Conservation (phyloP, 2,329 filamentous ascomycete genomes). For the Fusarium algeriense region DNA sequence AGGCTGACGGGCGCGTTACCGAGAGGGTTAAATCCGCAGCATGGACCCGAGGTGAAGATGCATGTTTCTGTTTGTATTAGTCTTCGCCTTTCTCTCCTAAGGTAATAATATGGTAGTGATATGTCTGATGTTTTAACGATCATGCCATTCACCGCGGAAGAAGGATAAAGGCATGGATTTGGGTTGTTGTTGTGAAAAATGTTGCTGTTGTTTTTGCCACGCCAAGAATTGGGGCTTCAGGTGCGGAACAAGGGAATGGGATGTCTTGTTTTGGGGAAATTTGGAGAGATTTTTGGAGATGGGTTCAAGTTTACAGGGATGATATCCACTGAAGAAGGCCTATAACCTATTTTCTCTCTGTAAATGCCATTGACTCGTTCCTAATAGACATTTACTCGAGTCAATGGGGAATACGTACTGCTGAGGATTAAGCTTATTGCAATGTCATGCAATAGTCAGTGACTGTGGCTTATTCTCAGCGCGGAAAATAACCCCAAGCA, state of each 20-base stretch:
- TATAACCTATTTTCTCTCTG: not conserved
- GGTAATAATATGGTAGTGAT: not conserved
- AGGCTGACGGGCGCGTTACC: constrained; percentile 42
- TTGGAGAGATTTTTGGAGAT: constrained; percentile 25
- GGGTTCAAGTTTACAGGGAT: not conserved
- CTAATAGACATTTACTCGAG: not conserved
- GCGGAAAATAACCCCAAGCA: constrained; percentile 13
- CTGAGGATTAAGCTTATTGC: not conserved
- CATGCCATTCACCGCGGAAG: constrained; percentile 5
- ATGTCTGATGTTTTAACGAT: constrained; percentile 3
- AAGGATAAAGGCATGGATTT: constrained; percentile 7
- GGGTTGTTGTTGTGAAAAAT: not conserved
- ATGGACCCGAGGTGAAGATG: constrained; percentile 33
- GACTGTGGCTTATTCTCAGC: not conserved
- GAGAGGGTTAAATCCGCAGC: constrained; percentile 8
- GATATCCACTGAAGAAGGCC: not conserved
- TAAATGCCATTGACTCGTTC: not conserved
- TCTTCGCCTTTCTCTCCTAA: not conserved
- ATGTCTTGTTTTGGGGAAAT: constrained; percentile 8
- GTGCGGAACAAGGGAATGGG: not conserved
- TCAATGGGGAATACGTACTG: not conserved
- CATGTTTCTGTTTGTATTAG: constrained; percentile 3
- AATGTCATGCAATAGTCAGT: constrained; percentile 25
- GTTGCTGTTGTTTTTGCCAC: not conserved
- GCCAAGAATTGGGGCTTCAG: not conserved